Evolutionary conservation across 2,329 filamentous ascomycete genomes (phyloP), one percentile per base, ranked within the genome.

Genomic region (Talaromyces sp.): DNA sequence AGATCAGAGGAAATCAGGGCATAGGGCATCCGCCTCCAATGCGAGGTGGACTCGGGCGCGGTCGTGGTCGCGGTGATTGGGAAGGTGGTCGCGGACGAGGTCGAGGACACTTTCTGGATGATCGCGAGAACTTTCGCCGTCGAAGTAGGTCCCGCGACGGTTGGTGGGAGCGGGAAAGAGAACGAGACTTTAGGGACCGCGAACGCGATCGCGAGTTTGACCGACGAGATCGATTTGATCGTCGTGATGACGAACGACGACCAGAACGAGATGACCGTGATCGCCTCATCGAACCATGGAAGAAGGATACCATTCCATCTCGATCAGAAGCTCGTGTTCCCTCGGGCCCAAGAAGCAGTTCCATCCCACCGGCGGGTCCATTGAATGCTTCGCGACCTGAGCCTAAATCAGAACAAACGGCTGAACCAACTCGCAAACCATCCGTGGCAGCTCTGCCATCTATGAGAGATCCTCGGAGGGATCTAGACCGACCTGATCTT

Each of bases 91-190:
- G 80, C 50, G 78, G 79, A 33, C 75, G 78, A 54, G 77, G 78
- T n/a, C 76, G 79, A 54, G 73, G 72, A 19, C 71, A 73, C 13
- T 79, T 76, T 65, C 65, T 77, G 7, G 77, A 79, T 63, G 79
- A 81, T 62, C 76, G 79, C 11, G 78, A 81, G 65, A 68, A 74
- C 1, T 81, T 80, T 65, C 74, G 77, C 56, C 75, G 77, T 52
- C 73, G 80, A 24, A 82, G 80, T 70, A 74, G 79, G 33, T 82
- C 80, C 33, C 74, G 80, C 7, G 80, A 82, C 66, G 70, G 72
- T 8, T 77, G 79, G 73, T 76, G 78, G 67, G 78, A 80, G 56
- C 77, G 75, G n/a, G 76, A 76, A 13, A 72, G 77, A 31, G 74
- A 74, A 14, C 68, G 72, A 24, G 75, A 75, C 45, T 68, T 74